Evolutionary conservation across 1,139 yeast species (phyloP), one percentile per base, ranked within the genome.

Genomic region (Entelexis sorbosivorans): DNA sequence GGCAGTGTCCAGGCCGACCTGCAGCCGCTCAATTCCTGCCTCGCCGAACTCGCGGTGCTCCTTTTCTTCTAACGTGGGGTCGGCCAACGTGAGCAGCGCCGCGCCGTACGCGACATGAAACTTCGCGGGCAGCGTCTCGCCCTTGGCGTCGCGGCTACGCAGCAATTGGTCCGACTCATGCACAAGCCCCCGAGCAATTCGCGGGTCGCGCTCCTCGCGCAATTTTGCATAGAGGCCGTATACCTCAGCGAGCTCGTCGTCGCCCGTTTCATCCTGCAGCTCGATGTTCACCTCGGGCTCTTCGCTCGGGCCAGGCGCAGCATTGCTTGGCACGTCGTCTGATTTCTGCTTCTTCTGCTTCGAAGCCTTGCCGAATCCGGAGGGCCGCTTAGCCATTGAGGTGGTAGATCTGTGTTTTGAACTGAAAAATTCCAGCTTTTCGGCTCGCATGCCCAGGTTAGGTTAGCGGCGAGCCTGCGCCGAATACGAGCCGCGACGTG

Each of bases 131-230:
- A 84, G 64, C 3, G 24, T 28, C 24, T 48, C 22, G 17, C 39
- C 44, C 19, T 48, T 17, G 16, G 49, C 47, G 33, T 56, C 53
- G 4, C 60, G 51, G 51, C 69, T 63, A 60, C 95, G 73, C 59
- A 87, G 71, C 39, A 87, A 65, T 45, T 95, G 70, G 62, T 89
- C 96, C 67, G 96, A 84, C 65, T 91, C 97, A 62, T 91, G 96
- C 20, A 91, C 77, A 5, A 91, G 75, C 29, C 96, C 97, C 61
- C 88, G 84, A 49, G 88, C 69, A 38, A 87, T 52, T 22, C 60
- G 60, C 75, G 69, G 64, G 76, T 87, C 48, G 22, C 57, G 52
- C 58, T 76, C 75, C 16, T 48, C 51, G 11, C 40, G 46, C 17
- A 76, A 79, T 3, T 82, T 73, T 5, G 64, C 58, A 44, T 71